Evolutionary conservation across 73 alveolate species (phyloP).

Genomic region (Tetrahymena malaccensis): DNA sequence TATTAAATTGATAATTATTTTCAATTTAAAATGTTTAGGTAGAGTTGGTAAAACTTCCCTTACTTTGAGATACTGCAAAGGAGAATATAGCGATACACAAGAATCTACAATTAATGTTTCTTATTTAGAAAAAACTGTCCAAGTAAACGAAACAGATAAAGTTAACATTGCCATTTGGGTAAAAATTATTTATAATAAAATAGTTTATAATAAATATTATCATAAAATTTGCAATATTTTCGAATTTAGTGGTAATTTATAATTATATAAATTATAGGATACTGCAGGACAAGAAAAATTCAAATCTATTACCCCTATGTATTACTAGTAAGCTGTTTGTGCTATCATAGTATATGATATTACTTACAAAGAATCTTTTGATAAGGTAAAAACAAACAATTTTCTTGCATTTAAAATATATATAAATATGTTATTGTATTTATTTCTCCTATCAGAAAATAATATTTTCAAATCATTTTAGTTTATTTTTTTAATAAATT

Average conservation of each 20-base stretch:
- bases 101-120: slow-evolving; percentile 71
- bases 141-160: slow-evolving; percentile 26
- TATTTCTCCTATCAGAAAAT: not conserved
- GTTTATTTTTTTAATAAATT: too few species aligned
- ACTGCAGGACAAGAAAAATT: slow-evolving; percentile 89
- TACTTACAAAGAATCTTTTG: slow-evolving; percentile 74
- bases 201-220: too few species aligned
- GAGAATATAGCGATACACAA: slow-evolving; percentile 62
- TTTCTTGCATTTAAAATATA: not conserved
- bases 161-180: slow-evolving; percentile 63
- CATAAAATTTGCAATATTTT: too few species aligned
- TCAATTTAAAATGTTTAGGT: slow-evolving; percentile 13
- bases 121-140: slow-evolving; percentile 58
- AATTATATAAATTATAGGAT: slow-evolving; percentile 25
- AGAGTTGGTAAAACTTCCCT: slow-evolving; percentile 86
- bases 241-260: too few species aligned
- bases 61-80: slow-evolving; percentile 62
- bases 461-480: not conserved
- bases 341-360: slow-evolving; percentile 81
- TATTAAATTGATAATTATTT: not conserved
- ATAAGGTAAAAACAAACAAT: slow-evolving; percentile 23
- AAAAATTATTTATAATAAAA: not conserved
- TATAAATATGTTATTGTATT: too few species aligned
- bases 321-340: slow-evolving; percentile 74
- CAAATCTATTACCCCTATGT: slow-evolving; percentile 68